These are phyloP conservation scores for Geotrichum candidum DNA, from an alignment of 1,139 yeast genomes.

Conservation along the genomic window DNA sequence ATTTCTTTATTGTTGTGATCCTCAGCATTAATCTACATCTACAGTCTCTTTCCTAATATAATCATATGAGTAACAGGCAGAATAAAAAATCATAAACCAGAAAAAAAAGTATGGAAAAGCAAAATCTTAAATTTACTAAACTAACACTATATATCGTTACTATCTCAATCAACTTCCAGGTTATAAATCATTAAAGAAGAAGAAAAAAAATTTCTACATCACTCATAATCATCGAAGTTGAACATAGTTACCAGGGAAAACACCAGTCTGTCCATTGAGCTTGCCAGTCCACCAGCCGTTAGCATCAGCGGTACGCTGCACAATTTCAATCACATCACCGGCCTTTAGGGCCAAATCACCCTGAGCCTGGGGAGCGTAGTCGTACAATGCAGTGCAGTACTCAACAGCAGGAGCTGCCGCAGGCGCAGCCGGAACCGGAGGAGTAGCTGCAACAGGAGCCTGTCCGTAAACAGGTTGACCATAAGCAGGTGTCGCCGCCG, in stretches of 20 bases:
- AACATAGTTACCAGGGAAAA: constrained; percentile 94
- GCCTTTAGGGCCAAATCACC: constrained; percentile 87
- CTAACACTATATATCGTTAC: neutral
- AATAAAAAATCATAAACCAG: neutral
- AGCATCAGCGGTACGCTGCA: constrained; percentile 73
- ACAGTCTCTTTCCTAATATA: too few species aligned
- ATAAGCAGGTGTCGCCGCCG: constrained; percentile 21
- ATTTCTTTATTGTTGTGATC: too few species aligned
- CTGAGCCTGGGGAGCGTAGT: constrained; percentile 73
- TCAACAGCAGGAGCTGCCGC: constrained; percentile 42
- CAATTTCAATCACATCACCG: constrained; percentile 77
- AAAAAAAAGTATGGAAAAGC: neutral
- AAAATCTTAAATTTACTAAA: neutral
- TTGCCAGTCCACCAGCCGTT: constrained; percentile 99
- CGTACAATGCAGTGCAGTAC: constrained; percentile 70
- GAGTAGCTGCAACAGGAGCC: constrained; percentile 22
- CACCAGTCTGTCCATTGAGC: constrained; percentile 78
- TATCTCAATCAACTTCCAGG: neutral
- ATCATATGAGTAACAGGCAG: too few species aligned
- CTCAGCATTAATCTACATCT: too few species aligned
- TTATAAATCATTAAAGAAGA: neutral
- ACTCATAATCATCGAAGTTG: constrained; percentile 41
- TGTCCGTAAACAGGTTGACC: constrained; percentile 21
- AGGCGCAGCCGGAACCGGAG: constrained; percentile 35
- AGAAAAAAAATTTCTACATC: neutral